phyloP scores from a whole-genome alignment of 352 stramenopile species.

The Globisporangium rhizosaccharum region DNA sequence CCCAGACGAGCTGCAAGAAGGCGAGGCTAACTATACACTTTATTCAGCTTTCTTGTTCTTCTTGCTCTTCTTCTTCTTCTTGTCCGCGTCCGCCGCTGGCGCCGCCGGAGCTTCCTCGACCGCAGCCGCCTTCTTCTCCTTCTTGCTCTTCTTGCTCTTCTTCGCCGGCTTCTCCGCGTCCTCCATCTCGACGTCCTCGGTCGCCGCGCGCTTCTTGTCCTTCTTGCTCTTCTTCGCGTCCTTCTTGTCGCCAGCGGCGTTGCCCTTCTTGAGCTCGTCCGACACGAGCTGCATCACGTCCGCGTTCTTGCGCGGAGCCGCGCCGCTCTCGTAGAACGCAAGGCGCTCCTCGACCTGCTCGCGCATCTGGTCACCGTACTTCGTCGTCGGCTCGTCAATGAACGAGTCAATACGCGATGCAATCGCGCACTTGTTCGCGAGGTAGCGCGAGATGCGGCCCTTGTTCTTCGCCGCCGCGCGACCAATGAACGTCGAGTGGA shows the following conservation, averaged over 20 bases:
- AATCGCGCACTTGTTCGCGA: slow-evolving; percentile 99
- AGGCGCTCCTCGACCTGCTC: slow-evolving; percentile 99
- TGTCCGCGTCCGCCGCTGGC: slow-evolving; percentile 30
- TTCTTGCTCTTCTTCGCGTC: slow-evolving; percentile 66
- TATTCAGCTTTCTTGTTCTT: slow-evolving; percentile 75
- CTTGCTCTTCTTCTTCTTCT: slow-evolving; percentile 82
- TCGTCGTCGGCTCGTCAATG: slow-evolving; percentile 92
- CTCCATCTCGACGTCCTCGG: slow-evolving; percentile 52
- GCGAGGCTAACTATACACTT: slow-evolving; percentile 41
- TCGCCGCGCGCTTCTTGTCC: slow-evolving; percentile 71
- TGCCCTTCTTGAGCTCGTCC: slow-evolving; percentile 74
- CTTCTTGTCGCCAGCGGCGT: slow-evolving; percentile 71
- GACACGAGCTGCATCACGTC: slow-evolving; percentile 98
- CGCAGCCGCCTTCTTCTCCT: slow-evolving; percentile 39
- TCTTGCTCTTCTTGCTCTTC: slow-evolving; percentile 82
- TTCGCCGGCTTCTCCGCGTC: slow-evolving; percentile 60
- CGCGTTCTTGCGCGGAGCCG: slow-evolving; percentile 97
- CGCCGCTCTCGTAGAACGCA: slow-evolving; percentile 98
- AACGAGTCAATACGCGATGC: slow-evolving; percentile 99
- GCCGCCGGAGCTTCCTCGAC: slow-evolving; percentile 13
- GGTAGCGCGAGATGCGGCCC: slow-evolving; percentile 97
- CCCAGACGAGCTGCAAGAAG: not conserved
- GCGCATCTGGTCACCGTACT: slow-evolving; percentile 98
- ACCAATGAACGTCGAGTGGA: slow-evolving; percentile 99
- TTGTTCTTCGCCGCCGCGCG: slow-evolving; percentile 99